phyloP scores from a whole-genome alignment of 2,329 filamentous ascomycete genomes.

The Penicillium vulpinum region DNA sequence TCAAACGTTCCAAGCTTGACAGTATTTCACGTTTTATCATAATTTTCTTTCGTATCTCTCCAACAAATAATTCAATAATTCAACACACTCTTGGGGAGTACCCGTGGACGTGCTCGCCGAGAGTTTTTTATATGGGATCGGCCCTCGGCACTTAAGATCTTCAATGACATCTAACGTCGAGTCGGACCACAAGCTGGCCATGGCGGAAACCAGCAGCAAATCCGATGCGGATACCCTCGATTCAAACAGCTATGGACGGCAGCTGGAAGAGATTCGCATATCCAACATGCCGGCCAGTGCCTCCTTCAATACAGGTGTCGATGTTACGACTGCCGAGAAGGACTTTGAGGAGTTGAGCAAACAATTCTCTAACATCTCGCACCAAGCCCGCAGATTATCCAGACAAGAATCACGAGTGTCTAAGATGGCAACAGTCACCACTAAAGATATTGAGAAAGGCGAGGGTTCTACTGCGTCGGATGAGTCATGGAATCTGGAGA shows the following conservation, averaged over 20 bases:
- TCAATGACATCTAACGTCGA: not conserved
- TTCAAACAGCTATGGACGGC: slow-evolving; percentile 30
- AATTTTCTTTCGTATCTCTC: no score
- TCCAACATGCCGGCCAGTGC: slow-evolving; percentile 35
- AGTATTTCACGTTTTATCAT: not conserved
- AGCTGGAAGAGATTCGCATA: slow-evolving; percentile 32
- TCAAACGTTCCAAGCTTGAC: not conserved
- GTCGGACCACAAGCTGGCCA: slow-evolving; percentile 23
- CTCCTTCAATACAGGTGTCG: slow-evolving; percentile 40
- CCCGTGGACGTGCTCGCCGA: not conserved
- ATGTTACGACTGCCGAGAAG: slow-evolving; percentile 49
- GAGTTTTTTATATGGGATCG: not conserved
- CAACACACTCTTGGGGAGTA: not conserved
- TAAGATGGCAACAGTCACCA: slow-evolving; percentile 20
- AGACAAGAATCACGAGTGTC: slow-evolving; percentile 33
- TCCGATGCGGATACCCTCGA: slow-evolving; percentile 32
- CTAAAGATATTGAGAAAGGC: slow-evolving; percentile 61
- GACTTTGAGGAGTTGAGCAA: slow-evolving; percentile 44
- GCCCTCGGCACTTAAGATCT: not conserved
- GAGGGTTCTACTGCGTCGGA: slow-evolving; percentile 45
- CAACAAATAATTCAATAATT: not conserved
- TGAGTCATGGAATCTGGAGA: slow-evolving; percentile 73
- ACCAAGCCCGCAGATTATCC: slow-evolving; percentile 38
- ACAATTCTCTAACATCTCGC: slow-evolving; percentile 41
- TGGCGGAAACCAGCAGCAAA: slow-evolving; percentile 16